Evolutionary conservation across 345 rosid species (phyloP).

Genomic region (Rhodamnia argentea): DNA sequence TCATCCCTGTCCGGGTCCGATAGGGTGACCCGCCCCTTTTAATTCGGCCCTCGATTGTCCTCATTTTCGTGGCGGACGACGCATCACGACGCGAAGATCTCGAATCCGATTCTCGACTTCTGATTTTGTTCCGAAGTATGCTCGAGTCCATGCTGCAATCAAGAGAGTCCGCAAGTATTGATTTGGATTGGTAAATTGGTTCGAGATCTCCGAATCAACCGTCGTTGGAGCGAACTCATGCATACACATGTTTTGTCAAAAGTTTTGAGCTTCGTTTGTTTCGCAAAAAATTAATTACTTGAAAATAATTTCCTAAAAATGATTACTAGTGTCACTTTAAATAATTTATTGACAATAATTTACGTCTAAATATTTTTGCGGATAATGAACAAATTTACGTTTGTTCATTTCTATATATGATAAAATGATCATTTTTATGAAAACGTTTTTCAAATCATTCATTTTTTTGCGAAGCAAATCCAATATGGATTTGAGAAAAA

Average conservation of each 20-base stretch:
- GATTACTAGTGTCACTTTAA: too few species aligned
- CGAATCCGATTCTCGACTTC: not conserved
- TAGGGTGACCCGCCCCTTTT: not conserved
- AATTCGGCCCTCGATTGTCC: not conserved
- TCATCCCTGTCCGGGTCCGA: not conserved
- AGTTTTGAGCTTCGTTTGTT: not conserved
- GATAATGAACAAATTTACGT: too few species aligned
- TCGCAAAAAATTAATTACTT: too few species aligned
- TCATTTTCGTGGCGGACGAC: not conserved
- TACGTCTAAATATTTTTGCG: too few species aligned
- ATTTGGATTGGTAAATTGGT: not conserved
- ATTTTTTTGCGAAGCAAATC: too few species aligned
- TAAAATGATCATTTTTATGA: too few species aligned
- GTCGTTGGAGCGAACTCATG: not conserved
- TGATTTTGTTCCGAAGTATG: not conserved
- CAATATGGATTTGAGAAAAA: too few species aligned
- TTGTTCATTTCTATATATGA: too few species aligned
- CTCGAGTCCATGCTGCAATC: accelerated
- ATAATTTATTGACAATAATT: too few species aligned
- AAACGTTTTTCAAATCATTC: too few species aligned
- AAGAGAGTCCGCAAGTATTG: not conserved
- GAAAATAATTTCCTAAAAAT: too few species aligned
- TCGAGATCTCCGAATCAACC: not conserved
- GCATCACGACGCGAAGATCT: not conserved
- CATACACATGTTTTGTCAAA: not conserved